Evolutionary conservation across 768 basidiomycete genomes (phyloP), one percentile per base, ranked within the genome.

Genomic region (Clathrus columnatus): DNA sequence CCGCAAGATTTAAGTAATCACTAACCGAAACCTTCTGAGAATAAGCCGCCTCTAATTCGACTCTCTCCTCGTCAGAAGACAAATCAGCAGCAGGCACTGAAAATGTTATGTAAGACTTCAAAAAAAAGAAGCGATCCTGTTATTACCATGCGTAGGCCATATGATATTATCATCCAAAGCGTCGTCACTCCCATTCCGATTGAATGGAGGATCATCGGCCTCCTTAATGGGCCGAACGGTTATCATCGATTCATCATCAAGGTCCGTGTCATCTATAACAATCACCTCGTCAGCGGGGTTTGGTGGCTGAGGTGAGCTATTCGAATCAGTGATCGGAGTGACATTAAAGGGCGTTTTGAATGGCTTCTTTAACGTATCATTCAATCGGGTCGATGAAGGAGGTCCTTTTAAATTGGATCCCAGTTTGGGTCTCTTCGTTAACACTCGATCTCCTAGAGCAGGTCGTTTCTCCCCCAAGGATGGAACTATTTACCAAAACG

Each of bases 341-440:
- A 65, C 61, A 30, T 56, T 61, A 30, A 62, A 73, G 1, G 80
- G 79, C 1, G 74, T 63, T 61, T 71, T 75, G 62, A 75, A 76
- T 2, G 82, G 82, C 62, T 79, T 83, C 43, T 62, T 71, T 50
- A 82, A 60, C 18, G 51, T 30, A 48, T 41, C 43, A 17, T 56
- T 27, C 50, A 32, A 29, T 20, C 30, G 43, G 18, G 43, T 18
- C 20, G 32, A 18, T 17, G 44, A 23, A 17, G 24, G n/a, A 2
- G 48, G 28, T 14, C 46, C 51, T 30, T 23, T 11, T 16, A 21
- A 17, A 44, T 29, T 32, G 21, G n/a, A 11, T 18, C 29, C 46
- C 20, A 23, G 29, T 24, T 30, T 46, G 5, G n/a, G 5, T 49
- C 16, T 17, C 42, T 29, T 53, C 21, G 10, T 21, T 8, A 20